These are phyloP conservation scores for Phoenix roebelenii DNA, from an alignment of 176 grass and related monocot genomes.

Conservation along the genomic window DNA sequence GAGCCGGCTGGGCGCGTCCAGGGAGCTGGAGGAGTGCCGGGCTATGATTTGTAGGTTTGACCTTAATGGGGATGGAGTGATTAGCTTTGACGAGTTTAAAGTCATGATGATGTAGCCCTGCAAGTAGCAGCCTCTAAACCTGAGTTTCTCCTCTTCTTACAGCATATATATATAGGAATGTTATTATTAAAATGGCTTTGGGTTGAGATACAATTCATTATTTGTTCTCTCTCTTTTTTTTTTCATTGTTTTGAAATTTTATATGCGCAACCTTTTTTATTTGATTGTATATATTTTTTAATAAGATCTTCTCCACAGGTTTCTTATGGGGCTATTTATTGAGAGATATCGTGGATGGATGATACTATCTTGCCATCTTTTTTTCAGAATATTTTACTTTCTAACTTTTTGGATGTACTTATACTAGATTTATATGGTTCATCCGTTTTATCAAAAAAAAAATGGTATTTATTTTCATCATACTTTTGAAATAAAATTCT, in stretches of 20 bases:
- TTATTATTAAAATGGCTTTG: neutral
- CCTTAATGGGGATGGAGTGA: slow-evolving; percentile 28
- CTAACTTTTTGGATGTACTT: too few species aligned
- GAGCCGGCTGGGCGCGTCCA: slow-evolving; percentile 18
- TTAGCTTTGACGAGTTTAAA: slow-evolving; percentile 34
- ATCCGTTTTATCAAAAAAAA: too few species aligned
- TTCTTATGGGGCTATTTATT: too few species aligned
- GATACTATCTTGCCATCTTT: too few species aligned
- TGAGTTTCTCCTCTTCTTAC: neutral
- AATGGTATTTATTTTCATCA: too few species aligned
- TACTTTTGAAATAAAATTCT: too few species aligned
- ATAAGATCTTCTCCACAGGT: too few species aligned
- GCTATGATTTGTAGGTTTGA: slow-evolving; percentile 26
- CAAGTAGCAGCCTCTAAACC: neutral
- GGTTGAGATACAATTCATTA: neutral
- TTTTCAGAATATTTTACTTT: too few species aligned
- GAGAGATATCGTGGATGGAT: too few species aligned
- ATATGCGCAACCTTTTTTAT: too few species aligned
- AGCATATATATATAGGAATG: neutral
- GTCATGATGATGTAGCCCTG: slow-evolving; percentile 18
- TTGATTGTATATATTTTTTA: too few species aligned
- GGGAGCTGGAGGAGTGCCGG: slow-evolving; percentile 24
- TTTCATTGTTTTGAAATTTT: neutral
- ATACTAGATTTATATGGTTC: too few species aligned
- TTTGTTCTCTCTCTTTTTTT: neutral